phyloP scores from a whole-genome alignment of 129 eudicot species.

The Glebionis coronaria region DNA sequence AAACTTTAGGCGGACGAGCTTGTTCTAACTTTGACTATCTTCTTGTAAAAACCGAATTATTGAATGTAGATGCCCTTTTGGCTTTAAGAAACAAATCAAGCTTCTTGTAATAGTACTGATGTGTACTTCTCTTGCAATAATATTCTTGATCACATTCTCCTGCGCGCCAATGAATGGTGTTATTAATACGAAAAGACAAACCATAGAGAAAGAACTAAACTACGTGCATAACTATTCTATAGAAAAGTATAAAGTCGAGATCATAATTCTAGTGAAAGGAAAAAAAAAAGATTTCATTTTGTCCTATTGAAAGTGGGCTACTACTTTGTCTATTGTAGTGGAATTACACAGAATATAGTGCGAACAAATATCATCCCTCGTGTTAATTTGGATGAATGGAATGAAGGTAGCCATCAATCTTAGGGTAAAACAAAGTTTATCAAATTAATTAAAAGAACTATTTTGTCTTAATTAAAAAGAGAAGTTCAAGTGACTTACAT shows the following conservation, averaged over 20 bases:
- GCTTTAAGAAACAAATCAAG: no score
- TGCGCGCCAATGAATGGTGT: conserved; percentile 19
- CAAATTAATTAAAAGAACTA: conserved; percentile 18
- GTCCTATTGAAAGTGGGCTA: conserved; percentile 34
- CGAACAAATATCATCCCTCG: conserved; percentile 29
- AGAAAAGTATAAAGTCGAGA: conserved; percentile 18
- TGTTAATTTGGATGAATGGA: conserved; percentile 33
- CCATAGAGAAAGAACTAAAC: background rate
- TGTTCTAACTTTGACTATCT: no score
- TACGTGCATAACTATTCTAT: conserved; percentile 18
- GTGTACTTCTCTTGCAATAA: no score
- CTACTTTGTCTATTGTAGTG: conserved; percentile 50
- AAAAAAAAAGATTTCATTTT: conserved; percentile 21
- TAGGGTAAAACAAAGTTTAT: conserved; percentile 28
- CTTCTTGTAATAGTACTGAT: no score
- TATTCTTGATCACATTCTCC: conserved; percentile 6
- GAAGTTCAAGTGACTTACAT: conserved; percentile 28
- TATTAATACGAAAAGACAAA: conserved; percentile 3
- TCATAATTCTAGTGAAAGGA: conserved; percentile 10
- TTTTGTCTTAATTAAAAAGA: conserved; percentile 31
- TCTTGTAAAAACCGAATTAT: no score
- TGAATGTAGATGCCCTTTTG: no score
- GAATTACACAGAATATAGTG: conserved; percentile 26
- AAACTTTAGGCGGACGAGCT: no score
- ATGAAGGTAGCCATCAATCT: conserved; percentile 37